A percentile compares a stretch with the other conserved stretches of the same genome.
phyloP scores from a whole-genome alignment of 129 eudicot species.

The Flaveria sonorensis region DNA sequence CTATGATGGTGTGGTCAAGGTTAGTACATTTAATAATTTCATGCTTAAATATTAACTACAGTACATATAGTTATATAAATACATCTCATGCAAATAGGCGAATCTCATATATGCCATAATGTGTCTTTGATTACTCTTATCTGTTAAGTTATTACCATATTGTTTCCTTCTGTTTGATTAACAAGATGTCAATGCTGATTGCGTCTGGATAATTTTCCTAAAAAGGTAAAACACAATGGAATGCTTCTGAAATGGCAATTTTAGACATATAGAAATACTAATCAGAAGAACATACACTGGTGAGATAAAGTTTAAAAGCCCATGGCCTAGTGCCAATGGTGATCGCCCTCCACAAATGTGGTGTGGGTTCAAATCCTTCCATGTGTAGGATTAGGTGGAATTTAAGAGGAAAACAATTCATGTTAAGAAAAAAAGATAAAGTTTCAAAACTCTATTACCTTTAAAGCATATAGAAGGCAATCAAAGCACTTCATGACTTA shows the following conservation, averaged over 20 bases:
- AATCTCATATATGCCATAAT: background rate
- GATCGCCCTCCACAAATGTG: too few relatives aligned
- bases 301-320: background rate
- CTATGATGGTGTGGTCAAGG: conserved; percentile 95
- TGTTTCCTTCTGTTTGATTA: background rate
- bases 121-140: background rate
- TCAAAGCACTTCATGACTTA: background rate
- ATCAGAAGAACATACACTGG: background rate
- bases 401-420: too few relatives aligned
- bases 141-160: background rate
- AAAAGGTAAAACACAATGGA: background rate
- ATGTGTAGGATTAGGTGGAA: too few relatives aligned
- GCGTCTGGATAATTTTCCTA: background rate
- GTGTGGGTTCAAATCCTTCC: too few relatives aligned
- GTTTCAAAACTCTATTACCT: background rate
- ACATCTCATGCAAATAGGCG: background rate
- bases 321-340: too few relatives aligned
- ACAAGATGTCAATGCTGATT: background rate
- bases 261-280: background rate
- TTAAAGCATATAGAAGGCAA: background rate
- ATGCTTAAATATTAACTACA: background rate
- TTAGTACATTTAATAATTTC: conserved; percentile 34
- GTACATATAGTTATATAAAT: background rate
- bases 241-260: background rate
- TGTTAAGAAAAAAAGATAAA: too few relatives aligned